Evolutionary conservation across 768 basidiomycete species (phyloP), one percentile per base, ranked within the genome.

Genomic region (Jaapia argillacea): DNA sequence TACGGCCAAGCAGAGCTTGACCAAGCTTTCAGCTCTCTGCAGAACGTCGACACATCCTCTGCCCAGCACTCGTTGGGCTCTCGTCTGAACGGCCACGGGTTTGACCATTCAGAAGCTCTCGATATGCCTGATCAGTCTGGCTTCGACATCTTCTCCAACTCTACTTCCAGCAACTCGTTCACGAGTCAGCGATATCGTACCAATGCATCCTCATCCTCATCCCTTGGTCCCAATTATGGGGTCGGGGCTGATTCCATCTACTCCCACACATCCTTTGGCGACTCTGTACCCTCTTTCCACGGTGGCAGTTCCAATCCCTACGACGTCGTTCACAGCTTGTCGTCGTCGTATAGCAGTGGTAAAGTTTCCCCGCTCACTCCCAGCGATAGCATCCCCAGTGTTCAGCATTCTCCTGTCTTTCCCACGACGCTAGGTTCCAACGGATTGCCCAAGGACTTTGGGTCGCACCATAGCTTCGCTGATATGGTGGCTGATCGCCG

Each of bases 361-460:
- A 86, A 85, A 60, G 80, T 79, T 40, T 85, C 85, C 16, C 82
- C 85, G 0, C 67, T 85, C 36, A 81, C 81, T 10, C 82, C 83
- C 25, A 79, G 61, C 52, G 84, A 85, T 58, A 65, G 76, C 35
- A 73, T 77, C 47, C 62, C 66, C 45, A 67, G 68, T 40, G 65
- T 85, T 5, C 79, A 78, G 51, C 74, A 73, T 48, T 59, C 72
- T 4, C 64, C 73, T 13, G 67, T 59, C 5, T 82, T 79, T 54
- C 65, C 77, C 18, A 59, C 65, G 5, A 54, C 66, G 16, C 58
- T 68, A 38, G 55, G 63, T 50, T 61, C 62, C 45, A 58, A 58
- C 47, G 58, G 55, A 23, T 53, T 55, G 40, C 38, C 48, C 12
- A 83, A 85, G 56, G 79, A 81, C 49, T 85, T 71, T 54, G 61